phyloP scores from a whole-genome alignment of 1,284 basidiomycete species.

The Ustilago crameri region DNA sequence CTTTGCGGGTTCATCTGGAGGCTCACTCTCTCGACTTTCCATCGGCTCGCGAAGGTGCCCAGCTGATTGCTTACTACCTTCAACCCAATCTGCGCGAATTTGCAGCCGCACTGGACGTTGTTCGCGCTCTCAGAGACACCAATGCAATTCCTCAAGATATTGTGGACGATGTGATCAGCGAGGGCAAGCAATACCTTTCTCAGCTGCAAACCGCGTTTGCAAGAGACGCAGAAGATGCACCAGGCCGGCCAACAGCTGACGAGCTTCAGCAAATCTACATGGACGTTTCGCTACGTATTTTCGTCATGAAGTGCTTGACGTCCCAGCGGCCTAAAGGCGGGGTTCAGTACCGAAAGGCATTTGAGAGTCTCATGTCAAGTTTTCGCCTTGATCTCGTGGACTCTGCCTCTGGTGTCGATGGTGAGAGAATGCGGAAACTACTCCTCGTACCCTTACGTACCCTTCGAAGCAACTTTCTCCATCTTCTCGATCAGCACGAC shows the following conservation, averaged over 20 bases:
- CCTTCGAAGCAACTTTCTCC: slow-evolving; percentile 19
- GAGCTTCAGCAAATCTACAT: slow-evolving; percentile 32
- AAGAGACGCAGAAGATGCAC: background rate
- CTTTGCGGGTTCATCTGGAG: slow-evolving; percentile 30
- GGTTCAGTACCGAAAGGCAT: slow-evolving; percentile 30
- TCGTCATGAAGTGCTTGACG: slow-evolving; percentile 35
- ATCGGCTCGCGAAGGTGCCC: slow-evolving; percentile 33
- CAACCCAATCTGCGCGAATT: slow-evolving; percentile 38
- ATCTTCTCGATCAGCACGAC: slow-evolving; percentile 26
- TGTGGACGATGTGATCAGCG: slow-evolving; percentile 28
- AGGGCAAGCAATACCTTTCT: slow-evolving; percentile 23
- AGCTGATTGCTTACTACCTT: slow-evolving; percentile 38
- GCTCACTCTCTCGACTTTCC: slow-evolving; percentile 31
- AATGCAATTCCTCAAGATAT: slow-evolving; percentile 30
- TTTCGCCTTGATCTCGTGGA: slow-evolving; percentile 40
- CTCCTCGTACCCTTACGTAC: slow-evolving; percentile 24
- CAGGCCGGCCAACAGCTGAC: slow-evolving; percentile 2
- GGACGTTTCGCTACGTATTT: slow-evolving; percentile 35
- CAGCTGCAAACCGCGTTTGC: slow-evolving; percentile 8
- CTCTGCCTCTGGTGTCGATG: background rate
- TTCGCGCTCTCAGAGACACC: slow-evolving; percentile 35
- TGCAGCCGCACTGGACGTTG: slow-evolving; percentile 33
- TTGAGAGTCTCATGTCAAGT: slow-evolving; percentile 31
- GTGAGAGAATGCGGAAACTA: background rate
- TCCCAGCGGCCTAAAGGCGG: slow-evolving; percentile 24